These are phyloP conservation scores for Penicillium verhagenii DNA, from an alignment of 495 filamentous ascomycete genomes.

Conservation along the genomic window DNA sequence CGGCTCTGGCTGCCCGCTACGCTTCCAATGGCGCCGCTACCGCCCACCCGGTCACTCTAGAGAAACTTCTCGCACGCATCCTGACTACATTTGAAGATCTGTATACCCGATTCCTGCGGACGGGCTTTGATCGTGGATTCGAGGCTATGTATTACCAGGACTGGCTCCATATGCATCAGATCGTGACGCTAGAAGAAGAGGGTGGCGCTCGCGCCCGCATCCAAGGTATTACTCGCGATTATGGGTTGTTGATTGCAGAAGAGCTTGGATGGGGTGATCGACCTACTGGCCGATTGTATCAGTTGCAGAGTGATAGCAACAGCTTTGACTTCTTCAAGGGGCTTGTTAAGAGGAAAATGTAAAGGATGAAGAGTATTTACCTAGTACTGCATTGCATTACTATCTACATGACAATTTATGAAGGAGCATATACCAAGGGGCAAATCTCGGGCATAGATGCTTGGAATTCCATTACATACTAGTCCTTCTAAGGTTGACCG, in stretches of 20 bases:
- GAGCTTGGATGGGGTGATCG: constrained; percentile 73
- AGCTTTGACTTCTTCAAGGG: constrained; percentile 98
- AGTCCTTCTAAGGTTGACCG: background rate
- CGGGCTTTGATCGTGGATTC: constrained; percentile 69
- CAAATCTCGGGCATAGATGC: constrained; percentile 3
- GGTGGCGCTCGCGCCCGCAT: constrained; percentile 77
- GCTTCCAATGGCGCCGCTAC: constrained; percentile 20
- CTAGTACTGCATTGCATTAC: background rate
- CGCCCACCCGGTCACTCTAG: constrained; percentile 61
- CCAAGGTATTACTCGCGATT: constrained; percentile 84
- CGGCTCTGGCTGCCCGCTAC: constrained; percentile 57
- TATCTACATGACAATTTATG: background rate
- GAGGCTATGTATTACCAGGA: constrained; percentile 77
- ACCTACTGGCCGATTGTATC: constrained; percentile 72
- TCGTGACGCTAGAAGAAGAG: constrained; percentile 84
- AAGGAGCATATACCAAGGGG: background rate
- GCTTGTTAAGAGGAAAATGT: constrained; percentile 75
- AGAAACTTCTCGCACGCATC: constrained; percentile 82
- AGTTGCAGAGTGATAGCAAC: constrained; percentile 93
- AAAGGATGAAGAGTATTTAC: background rate
- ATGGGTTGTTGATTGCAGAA: constrained; percentile 79
- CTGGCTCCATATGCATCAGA: constrained; percentile 90
- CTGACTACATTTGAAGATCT: constrained; percentile 75
- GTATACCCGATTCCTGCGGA: constrained; percentile 68
- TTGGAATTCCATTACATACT: constrained; percentile 6